These are phyloP conservation scores for Begonia loranthoides DNA, from an alignment of 306 rosid species.

Conservation along the genomic window DNA sequence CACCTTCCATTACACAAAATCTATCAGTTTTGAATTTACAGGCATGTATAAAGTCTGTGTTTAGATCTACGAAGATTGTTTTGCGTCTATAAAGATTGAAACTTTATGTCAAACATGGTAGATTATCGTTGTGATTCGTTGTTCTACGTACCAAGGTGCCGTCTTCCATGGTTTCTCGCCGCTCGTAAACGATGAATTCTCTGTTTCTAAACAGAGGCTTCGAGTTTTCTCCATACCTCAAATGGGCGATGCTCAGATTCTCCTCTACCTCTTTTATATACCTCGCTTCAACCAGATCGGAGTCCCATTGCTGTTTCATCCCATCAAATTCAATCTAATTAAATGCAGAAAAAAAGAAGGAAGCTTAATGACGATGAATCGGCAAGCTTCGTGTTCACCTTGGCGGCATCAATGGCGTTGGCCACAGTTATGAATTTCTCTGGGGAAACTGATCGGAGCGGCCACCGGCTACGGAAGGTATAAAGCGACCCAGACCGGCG, in stretches of 20 bases:
- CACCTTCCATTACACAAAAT: slow-evolving; percentile 27
- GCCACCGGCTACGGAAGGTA: slow-evolving; percentile 71
- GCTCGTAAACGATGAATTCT: slow-evolving; percentile 78
- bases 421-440: slow-evolving; percentile 73
- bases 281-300: slow-evolving; percentile 76
- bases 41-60: too few species aligned
- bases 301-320: slow-evolving; percentile 77
- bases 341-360: neutral
- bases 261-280: slow-evolving; percentile 61
- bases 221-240: slow-evolving; percentile 69
- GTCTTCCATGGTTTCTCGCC: slow-evolving; percentile 84
- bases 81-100: too few species aligned
- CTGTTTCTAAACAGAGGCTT: slow-evolving; percentile 73
- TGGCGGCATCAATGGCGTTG: slow-evolving; percentile 85
- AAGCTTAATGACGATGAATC: too few species aligned
- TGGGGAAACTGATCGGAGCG: slow-evolving; percentile 53
- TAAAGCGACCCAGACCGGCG: slow-evolving; percentile 64
- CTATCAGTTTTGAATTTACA: neutral
- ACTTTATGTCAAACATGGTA: too few species aligned
- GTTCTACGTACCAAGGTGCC: slow-evolving; percentile 48
- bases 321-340: neutral
- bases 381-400: slow-evolving; percentile 22
- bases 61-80: too few species aligned
- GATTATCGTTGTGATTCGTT: too few species aligned
- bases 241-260: slow-evolving; percentile 66